Base-by-base conservation (phyloP, 2,329 filamentous ascomycete genomes). In the Cladosporium sp. region DNA sequence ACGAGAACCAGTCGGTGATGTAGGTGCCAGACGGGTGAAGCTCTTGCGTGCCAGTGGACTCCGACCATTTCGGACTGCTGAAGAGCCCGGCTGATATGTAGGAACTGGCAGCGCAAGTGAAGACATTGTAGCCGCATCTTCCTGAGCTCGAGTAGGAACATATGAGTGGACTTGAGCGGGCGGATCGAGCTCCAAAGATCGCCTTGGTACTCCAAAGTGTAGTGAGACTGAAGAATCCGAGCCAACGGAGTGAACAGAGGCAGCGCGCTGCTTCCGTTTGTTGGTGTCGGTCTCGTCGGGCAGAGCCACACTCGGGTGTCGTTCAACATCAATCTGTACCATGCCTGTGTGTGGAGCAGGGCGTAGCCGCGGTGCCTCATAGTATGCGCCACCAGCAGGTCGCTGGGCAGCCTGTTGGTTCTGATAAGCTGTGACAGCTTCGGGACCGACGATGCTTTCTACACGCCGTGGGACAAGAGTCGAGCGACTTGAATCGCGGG, bases 371-470 rank as follows among this genome's bases (percentile, higher is more conserved):
- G 58, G 65, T 37, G 53, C 61, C 65, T 84, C 83, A 58, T 70
- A 74, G 55, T 67, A 71, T 21, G 80, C 79, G 35, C 80, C 81
- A 64, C 80, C 80, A 14, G 80, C 78, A 26, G 80, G 80, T 65
- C 75, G 75, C 67, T 83, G 78, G 37, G 74, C 72, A 64, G 79
- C 72, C 73, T 90, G 90, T 1, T 89, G 88, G 72, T 91, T 85
- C 72, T 88, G 85, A 74, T 93, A 91, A 73, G 92, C 90, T 69
- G 84, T 85, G 40, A 87, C 85, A 73, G 94, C 91, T 75, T 95
- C 91, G 7, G 90, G 88, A 5, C 69, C 72, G 86, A 96, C 91
- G 72, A 94, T 86, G 72, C 85, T 90, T 72, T 93, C 90, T 57
- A 93, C 87, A 50, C 86, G 83, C 14, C 86, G 84, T 0, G 90